Base-by-base conservation (phyloP, 257 asterid genomes). In the Lycium ferocissimum region DNA sequence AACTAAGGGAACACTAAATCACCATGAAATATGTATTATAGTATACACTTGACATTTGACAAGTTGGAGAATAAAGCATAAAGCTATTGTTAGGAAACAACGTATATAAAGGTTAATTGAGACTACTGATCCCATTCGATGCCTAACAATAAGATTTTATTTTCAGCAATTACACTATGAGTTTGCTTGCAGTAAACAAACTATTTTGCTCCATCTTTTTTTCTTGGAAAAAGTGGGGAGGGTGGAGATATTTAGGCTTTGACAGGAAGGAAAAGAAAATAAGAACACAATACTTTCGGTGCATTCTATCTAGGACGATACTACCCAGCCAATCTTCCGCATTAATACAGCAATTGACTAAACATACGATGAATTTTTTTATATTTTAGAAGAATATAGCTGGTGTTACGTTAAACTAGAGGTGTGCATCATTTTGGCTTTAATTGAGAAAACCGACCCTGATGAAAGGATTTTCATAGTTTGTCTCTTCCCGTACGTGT, bases 11-110 rank as follows among this genome's bases (percentile, higher is more conserved):
- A 51, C 17, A 40, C 35, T 40, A 9, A 9, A 17, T 71, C 6
- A 6, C 79, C 7, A 40, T 71, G 7, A 40, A 51, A 58, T 17
- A 58, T 58, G 63, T 17, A 58, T 65, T 65, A 33, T 11, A 33
- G n/a, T 15, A 65, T 33, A 65, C 18, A 5, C 72, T 65, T 65
- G 45, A 65, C 18, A 5, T 43, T 65, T 65, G 45, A 65, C 43
- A 65, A 65, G 43, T 65, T 67, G 75, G 49, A 67, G 75, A 7
- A 72, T 71, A 71, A 71, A 18, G 14, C 57, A 71, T 71, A 71
- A 43, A n/a, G 9, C 18, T 65, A 65, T 26, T 72, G 10, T 72
- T 72, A 18, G 56, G 18, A 43, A 72, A 43, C 5, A 18, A 40
- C 14, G 9, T 70, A 54, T 11, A 54, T 54, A 12, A 3, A 15